phyloP scores from a whole-genome alignment of 139 green algal species.

The Picochlorum costavermella region DNA sequence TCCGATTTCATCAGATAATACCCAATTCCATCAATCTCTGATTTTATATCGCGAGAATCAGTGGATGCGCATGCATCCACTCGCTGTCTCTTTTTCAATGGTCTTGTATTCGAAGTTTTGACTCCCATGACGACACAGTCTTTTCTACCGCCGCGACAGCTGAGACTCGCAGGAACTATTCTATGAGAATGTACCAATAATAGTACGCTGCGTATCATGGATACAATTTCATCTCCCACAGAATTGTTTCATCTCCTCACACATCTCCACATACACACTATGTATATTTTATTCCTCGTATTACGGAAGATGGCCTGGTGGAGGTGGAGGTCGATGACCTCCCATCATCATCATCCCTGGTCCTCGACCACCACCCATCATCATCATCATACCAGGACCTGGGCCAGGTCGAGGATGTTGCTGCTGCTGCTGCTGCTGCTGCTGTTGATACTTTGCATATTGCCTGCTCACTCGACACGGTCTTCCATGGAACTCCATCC shows the following conservation, averaged over 20 bases:
- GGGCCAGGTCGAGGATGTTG: background rate
- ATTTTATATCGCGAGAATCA: background rate
- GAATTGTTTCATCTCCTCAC: too few species aligned
- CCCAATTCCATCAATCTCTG: background rate
- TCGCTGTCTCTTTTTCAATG: background rate
- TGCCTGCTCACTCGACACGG: conserved; percentile 18
- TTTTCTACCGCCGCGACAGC: too few species aligned
- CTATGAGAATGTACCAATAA: too few species aligned
- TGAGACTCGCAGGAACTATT: too few species aligned
- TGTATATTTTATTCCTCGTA: too few species aligned
- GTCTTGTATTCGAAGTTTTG: too few species aligned
- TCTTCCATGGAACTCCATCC: conserved; percentile 38
- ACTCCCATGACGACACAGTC: too few species aligned
- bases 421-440: conserved; percentile 11
- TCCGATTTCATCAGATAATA: conserved; percentile 47
- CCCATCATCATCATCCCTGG: background rate
- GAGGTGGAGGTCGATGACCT: too few species aligned
- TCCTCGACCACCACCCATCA: conserved; percentile 3
- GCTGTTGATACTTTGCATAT: background rate
- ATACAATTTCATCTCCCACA: too few species aligned
- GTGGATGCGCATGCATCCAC: background rate
- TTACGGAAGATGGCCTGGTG: too few species aligned
- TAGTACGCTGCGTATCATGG: too few species aligned
- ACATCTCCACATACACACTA: too few species aligned
- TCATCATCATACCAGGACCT: conserved; percentile 4